Base-by-base conservation (phyloP, 1,139 yeast species). In the Diutina pseudorugosa region DNA sequence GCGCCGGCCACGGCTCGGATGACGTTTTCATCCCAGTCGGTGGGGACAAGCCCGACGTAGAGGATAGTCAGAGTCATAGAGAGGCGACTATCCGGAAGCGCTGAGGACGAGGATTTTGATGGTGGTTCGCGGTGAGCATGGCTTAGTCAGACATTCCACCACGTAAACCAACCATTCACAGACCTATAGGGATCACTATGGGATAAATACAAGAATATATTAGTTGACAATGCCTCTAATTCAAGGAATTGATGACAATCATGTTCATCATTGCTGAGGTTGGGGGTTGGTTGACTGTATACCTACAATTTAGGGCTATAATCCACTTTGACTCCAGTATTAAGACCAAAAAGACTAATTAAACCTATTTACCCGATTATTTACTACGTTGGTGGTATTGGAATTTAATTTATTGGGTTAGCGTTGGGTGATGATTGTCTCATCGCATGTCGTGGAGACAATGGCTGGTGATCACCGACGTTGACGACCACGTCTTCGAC, bases 31-130 rank as follows among this genome's bases (percentile, higher is more conserved):
- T 73, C 79, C 87, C 87, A 82, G 55, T 80, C 83, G 60, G 74
- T 79, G 1, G 88, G 88, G 40, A 82, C 68, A 60, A 72, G 79
- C 14, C 87, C 88, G n/a, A 82, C 60, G 59, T 79, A 82, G 16
- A 57, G 51, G 30, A 55, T 54, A 8, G 59, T 41, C 16, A 56
- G 52, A 7, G 52, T 50, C 49, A 45, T 45, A 9, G 16, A 12
- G 42, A 19, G 7, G 47, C 36, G 14, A 30, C 36, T 11, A 30
- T 11, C 4, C 14, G 11, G 7, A 12, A 11, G n/a, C 8, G 36
- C 36, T 30, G 36, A 30, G 36, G n/a, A 30, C n/a, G 36, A 30
- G 36, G 36, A 30, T 11, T 30, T 30, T 11, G 12, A 11, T 14
- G n/a, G 36, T 14, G 4, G 36, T 30, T 11, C 36, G 36, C n/a